phyloP scores from a whole-genome alignment of 2,329 filamentous ascomycete genomes.

The Geosmithia morbida region DNA sequence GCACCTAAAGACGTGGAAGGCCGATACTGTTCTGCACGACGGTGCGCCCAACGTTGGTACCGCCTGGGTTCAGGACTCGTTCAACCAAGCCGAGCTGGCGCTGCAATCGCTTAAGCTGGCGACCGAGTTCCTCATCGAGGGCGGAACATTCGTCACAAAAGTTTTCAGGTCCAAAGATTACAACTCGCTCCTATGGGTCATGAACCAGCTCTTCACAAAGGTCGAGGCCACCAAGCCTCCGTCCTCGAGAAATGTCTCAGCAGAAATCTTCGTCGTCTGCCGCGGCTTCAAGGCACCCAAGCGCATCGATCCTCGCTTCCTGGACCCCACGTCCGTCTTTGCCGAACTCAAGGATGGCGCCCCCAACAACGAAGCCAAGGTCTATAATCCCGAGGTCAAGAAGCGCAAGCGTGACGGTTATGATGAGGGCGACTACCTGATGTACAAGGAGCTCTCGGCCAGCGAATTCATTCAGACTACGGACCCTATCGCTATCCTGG shows the following conservation, averaged over 20 bases:
- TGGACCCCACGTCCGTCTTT: slow-evolving; percentile 82
- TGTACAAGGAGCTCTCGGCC: slow-evolving; percentile 78
- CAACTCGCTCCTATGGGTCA: slow-evolving; percentile 89
- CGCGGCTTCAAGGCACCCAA: slow-evolving; percentile 92
- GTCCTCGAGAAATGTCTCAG: slow-evolving; percentile 87
- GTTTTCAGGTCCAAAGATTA: slow-evolving; percentile 97
- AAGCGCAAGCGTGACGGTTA: slow-evolving; percentile 97
- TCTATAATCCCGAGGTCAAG: slow-evolving; percentile 95
- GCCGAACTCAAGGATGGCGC: slow-evolving; percentile 75
- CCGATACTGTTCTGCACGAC: slow-evolving; percentile 89
- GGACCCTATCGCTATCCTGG: slow-evolving; percentile 87
- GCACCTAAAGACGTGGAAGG: slow-evolving; percentile 92
- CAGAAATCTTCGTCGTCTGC: slow-evolving; percentile 97
- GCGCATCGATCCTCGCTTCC: slow-evolving; percentile 77
- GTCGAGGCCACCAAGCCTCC: slow-evolving; percentile 97
- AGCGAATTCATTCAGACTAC: slow-evolving; percentile 89
- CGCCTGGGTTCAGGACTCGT: slow-evolving; percentile 96
- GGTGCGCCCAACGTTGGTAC: slow-evolving; percentile 97
- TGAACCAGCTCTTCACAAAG: slow-evolving; percentile 89
- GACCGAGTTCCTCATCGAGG: slow-evolving; percentile 79
- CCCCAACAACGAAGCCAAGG: slow-evolving; percentile 93
- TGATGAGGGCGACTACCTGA: slow-evolving; percentile 86
- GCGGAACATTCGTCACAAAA: slow-evolving; percentile 92
- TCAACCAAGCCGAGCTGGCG: slow-evolving; percentile 88
- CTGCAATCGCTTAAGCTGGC: slow-evolving; percentile 86